A percentile compares a stretch with the other conserved stretches of the same genome.
These are phyloP conservation scores for Mycena leptocephala DNA, from an alignment of 768 basidiomycete species.

Conservation along the genomic window DNA sequence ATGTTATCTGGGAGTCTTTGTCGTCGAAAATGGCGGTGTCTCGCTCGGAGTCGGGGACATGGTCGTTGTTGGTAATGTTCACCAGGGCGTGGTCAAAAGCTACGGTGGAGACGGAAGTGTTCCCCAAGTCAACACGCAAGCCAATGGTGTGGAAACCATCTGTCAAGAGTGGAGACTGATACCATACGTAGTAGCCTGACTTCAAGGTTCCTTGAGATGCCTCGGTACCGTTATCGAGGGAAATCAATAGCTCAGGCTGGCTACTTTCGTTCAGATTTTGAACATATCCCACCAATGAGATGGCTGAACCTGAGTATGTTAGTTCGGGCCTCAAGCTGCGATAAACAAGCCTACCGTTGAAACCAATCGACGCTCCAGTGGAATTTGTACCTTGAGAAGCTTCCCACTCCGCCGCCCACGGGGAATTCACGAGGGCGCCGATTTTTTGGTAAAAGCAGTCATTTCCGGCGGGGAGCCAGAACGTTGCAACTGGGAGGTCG, in stretches of 20 bases:
- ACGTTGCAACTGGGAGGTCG: neutral
- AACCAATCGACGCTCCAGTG: neutral
- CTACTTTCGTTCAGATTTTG: no score
- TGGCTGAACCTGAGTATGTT: no score
- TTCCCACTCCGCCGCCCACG: neutral
- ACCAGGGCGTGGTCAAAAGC: constrained; percentile 1
- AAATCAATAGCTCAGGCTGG: no score
- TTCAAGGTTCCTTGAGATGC: no score
- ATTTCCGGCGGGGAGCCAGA: neutral
- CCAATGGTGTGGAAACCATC: neutral
- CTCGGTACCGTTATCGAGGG: no score
- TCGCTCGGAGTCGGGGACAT: neutral
- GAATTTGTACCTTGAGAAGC: neutral
- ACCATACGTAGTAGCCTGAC: neutral
- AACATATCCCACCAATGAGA: no score
- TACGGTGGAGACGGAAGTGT: neutral
- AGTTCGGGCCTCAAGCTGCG: no score
- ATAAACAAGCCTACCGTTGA: neutral
- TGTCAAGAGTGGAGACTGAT: neutral
- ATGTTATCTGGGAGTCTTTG: neutral
- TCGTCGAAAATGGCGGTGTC: constrained; percentile 1
- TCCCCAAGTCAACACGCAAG: neutral
- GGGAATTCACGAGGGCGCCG: neutral
- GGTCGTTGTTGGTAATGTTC: neutral
- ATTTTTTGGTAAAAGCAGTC: neutral